These are phyloP conservation scores for Tolypocladium capitatum DNA, from an alignment of 2,329 filamentous ascomycete species.

Conservation along the genomic window DNA sequence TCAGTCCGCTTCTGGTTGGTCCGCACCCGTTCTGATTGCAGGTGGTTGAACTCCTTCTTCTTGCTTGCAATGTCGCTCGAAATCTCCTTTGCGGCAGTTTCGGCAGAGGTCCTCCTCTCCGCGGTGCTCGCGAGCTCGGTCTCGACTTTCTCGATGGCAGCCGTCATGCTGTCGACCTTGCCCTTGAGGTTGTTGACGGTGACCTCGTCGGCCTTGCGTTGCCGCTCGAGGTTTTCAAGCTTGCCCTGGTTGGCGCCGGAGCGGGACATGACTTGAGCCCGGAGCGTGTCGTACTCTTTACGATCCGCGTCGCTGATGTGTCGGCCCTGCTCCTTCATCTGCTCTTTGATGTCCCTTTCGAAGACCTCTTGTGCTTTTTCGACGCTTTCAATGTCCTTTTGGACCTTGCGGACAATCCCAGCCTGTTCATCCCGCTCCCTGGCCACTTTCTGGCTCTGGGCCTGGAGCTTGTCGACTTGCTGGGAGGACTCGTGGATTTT, in stretches of 20 bases:
- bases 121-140: slow-evolving; percentile 56
- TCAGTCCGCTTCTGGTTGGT: slow-evolving; percentile 75
- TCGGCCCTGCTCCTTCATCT: slow-evolving; percentile 73
- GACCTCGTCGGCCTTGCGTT: slow-evolving; percentile 82
- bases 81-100: slow-evolving; percentile 52
- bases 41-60: slow-evolving; percentile 78
- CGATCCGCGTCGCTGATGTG: slow-evolving; percentile 76
- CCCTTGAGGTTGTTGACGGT: slow-evolving; percentile 80
- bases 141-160: slow-evolving; percentile 59
- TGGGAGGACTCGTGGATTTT: slow-evolving; percentile 71
- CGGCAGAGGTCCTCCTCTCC: slow-evolving; percentile 52
- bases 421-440: slow-evolving; percentile 67
- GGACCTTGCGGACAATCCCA: slow-evolving; percentile 54
- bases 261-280: slow-evolving; percentile 71
- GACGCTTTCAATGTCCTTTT: slow-evolving; percentile 71
- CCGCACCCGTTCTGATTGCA: slow-evolving; percentile 72
- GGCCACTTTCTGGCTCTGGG: slow-evolving; percentile 54
- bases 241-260: slow-evolving; percentile 71
- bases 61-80: slow-evolving; percentile 69
- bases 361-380: slow-evolving; percentile 82
- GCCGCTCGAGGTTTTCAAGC: slow-evolving; percentile 73
- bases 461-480: slow-evolving; percentile 55
- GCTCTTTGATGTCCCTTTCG: slow-evolving; percentile 75
- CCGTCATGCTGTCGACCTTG: slow-evolving; percentile 69
- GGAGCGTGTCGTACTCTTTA: slow-evolving; percentile 77